Evolutionary conservation across 345 rosid genomes (phyloP).

Genomic region (Brassica rapa): DNA sequence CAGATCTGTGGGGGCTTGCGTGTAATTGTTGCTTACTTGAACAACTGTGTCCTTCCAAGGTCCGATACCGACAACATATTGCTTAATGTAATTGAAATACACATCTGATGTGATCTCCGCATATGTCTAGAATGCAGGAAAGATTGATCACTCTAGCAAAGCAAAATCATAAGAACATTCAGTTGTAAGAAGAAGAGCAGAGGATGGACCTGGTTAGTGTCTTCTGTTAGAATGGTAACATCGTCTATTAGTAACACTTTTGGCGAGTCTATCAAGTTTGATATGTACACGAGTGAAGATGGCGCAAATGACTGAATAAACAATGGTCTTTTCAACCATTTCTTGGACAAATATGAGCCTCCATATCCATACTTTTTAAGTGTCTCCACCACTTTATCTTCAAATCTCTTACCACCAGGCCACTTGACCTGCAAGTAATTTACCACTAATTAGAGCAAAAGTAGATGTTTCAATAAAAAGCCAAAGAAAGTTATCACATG

Average conservation of each 20-base stretch:
- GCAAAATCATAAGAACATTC: neutral
- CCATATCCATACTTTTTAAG: slow-evolving; percentile 75
- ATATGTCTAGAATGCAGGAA: slow-evolving; percentile 53
- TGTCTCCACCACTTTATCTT: slow-evolving; percentile 72
- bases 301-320: slow-evolving; percentile 98
- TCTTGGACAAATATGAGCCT: slow-evolving; percentile 75
- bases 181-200: neutral
- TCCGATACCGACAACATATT: slow-evolving; percentile 90
- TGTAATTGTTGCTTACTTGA: slow-evolving; percentile 62
- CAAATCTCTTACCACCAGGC: slow-evolving; percentile 72
- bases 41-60: slow-evolving; percentile 97
- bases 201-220: slow-evolving; percentile 80
- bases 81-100: slow-evolving; percentile 71
- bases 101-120: slow-evolving; percentile 84
- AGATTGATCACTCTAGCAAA: neutral
- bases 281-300: slow-evolving; percentile 71
- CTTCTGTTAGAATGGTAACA: slow-evolving; percentile 63
- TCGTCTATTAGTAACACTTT: slow-evolving; percentile 77
- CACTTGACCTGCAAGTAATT: slow-evolving; percentile 65
- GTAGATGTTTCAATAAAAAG: neutral
- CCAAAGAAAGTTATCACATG: neutral
- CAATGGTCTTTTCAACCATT: slow-evolving; percentile 76
- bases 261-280: slow-evolving; percentile 71
- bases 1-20: slow-evolving; percentile 75
- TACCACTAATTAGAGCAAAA: neutral